Percentiles rank a stretch among this genome's conserved stretches.
Evolutionary conservation across 2,329 filamentous ascomycete species (phyloP).

Genomic region (Incumbomyces lentus): DNA sequence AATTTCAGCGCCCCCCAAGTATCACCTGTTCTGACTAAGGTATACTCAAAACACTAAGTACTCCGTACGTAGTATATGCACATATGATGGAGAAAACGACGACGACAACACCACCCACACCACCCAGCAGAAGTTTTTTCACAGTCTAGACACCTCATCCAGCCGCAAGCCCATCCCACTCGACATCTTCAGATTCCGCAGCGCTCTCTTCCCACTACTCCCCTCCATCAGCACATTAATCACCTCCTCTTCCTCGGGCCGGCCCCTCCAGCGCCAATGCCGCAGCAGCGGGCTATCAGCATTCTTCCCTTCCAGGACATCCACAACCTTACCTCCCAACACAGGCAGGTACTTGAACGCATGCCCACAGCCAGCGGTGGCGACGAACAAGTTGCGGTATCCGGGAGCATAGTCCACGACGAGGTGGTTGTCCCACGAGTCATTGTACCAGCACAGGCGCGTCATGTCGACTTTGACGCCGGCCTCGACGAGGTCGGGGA

Average conservation of each 20-base stretch:
- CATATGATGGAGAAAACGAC: too few relatives aligned
- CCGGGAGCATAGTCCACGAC: conserved; percentile 43
- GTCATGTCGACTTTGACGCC: conserved; percentile 33
- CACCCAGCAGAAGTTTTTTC: too few relatives aligned
- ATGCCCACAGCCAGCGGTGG: conserved; percentile 52
- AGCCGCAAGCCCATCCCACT: conserved; percentile 5
- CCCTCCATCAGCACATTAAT: conserved; percentile 21
- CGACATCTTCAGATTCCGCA: conserved; percentile 16
- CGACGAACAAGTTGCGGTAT: conserved; percentile 45
- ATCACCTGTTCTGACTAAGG: too few relatives aligned
- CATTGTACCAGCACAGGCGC: conserved; percentile 47
- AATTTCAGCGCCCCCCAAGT: too few relatives aligned
- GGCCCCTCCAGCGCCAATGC: conserved; percentile 20
- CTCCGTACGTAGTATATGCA: too few relatives aligned
- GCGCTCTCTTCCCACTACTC: conserved; percentile 10
- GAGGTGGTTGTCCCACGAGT: conserved; percentile 46
- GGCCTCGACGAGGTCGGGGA: conserved; percentile 33
- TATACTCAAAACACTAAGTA: too few relatives aligned
- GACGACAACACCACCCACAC: too few relatives aligned
- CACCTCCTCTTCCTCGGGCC: conserved; percentile 9
- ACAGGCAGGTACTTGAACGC: conserved; percentile 53
- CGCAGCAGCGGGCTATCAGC: conserved; percentile 23
- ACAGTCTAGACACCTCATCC: too few relatives aligned
- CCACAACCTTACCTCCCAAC: conserved; percentile 45
- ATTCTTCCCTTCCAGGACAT: conserved; percentile 36